Evolutionary conservation across 495 filamentous ascomycete species (phyloP).

Genomic region (Aspergillus biplanus): DNA sequence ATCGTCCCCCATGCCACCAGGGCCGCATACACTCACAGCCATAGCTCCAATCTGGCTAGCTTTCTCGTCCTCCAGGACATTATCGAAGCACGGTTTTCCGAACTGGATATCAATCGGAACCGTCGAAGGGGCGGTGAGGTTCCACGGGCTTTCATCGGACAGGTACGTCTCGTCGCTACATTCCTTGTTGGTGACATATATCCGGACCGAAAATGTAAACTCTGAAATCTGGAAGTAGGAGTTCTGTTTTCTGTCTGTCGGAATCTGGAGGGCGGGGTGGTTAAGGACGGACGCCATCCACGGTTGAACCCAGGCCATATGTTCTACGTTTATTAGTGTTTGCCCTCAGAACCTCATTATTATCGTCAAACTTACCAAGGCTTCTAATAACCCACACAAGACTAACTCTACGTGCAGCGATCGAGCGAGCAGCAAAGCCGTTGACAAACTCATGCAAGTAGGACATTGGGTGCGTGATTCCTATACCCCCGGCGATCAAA

Average conservation of each 20-base stretch:
- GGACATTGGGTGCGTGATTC: constrained; percentile 62
- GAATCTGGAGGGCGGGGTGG: constrained; percentile 35
- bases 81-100: constrained; percentile 40
- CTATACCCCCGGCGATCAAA: constrained; percentile 61
- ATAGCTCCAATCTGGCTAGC: constrained; percentile 45
- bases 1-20: constrained; percentile 48
- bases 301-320: constrained; percentile 49
- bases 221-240: constrained; percentile 38
- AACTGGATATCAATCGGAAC: constrained; percentile 36
- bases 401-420: constrained; percentile 46
- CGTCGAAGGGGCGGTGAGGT: constrained; percentile 30
- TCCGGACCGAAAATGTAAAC: constrained; percentile 39
- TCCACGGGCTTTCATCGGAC: constrained; percentile 38
- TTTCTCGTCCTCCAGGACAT: constrained; percentile 41
- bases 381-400: constrained; percentile 49
- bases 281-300: constrained; percentile 46
- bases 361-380: constrained; percentile 31
- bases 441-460: constrained; percentile 55
- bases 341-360: not conserved
- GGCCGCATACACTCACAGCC: constrained; percentile 52
- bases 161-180: constrained; percentile 34
- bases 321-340: constrained; percentile 31
- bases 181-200: constrained; percentile 38
- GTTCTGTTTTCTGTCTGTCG: constrained; percentile 29
- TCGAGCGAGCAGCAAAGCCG: constrained; percentile 42